These are phyloP conservation scores for Gossypium ekmanianum DNA, from an alignment of 345 rosid genomes.

Conservation along the genomic window DNA sequence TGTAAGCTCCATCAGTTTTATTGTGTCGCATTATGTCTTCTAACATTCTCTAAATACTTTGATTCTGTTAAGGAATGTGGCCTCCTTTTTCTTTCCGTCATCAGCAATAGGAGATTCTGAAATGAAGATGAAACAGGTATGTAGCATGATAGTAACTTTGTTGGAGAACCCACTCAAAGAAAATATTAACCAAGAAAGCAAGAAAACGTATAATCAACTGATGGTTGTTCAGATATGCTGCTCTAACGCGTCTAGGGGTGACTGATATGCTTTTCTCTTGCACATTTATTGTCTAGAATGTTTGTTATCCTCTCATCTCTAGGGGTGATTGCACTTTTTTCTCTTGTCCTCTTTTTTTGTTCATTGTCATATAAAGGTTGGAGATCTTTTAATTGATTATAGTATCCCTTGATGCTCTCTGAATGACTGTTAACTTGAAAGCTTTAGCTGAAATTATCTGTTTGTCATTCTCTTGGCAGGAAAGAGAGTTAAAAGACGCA, in stretches of 20 bases:
- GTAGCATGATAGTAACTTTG: neutral
- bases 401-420: neutral
- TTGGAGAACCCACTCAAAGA: neutral
- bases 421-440: neutral
- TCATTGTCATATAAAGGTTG: neutral
- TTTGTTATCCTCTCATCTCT: neutral
- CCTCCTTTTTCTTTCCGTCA: conserved; percentile 30
- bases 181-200: neutral
- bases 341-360: neutral
- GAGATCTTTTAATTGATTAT: neutral
- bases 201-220: neutral
- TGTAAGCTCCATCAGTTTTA: neutral
- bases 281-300: neutral
- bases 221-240: neutral
- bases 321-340: neutral
- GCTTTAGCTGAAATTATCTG: neutral
- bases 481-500: conserved; percentile 52
- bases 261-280: no score
- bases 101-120: conserved; percentile 26
- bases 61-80: conserved; percentile 32
- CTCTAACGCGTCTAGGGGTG: neutral
- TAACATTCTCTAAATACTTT: conserved; percentile 14
- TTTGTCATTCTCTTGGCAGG: conserved; percentile 36
- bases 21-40: neutral
- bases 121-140: conserved; percentile 51